phyloP scores from a whole-genome alignment of 1,284 basidiomycete genomes.

The Fomitopsis betulina region DNA sequence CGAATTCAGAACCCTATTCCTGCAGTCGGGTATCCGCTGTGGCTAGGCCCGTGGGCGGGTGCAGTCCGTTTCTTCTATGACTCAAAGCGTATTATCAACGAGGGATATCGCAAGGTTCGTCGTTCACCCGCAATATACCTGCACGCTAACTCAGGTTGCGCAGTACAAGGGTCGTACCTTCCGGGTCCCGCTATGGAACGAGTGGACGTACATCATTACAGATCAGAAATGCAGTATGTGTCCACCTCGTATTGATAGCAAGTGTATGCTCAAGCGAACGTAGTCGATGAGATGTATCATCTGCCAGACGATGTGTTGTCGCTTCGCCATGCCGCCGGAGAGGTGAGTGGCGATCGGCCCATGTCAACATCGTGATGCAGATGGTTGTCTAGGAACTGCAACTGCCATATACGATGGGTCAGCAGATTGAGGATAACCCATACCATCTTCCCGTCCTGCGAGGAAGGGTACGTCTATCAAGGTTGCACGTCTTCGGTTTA shows the following conservation, averaged over 20 bases:
- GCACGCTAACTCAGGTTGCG: neutral
- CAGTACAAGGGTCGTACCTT: conserved; percentile 6
- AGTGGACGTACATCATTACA: conserved; percentile 6
- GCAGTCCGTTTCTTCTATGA: conserved; percentile 6
- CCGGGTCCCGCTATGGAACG: conserved; percentile 5
- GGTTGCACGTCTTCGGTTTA: neutral
- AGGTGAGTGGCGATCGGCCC: conserved; percentile 2
- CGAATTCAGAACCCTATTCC: conserved; percentile 1
- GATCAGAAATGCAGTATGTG: conserved; percentile 7
- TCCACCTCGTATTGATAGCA: too few relatives aligned
- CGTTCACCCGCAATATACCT: neutral
- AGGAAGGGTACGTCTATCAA: neutral
- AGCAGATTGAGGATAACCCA: conserved; percentile 9
- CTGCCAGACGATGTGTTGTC: conserved; percentile 10
- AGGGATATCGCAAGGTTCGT: conserved; percentile 8
- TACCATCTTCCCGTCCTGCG: conserved; percentile 11
- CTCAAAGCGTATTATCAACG: conserved; percentile 5
- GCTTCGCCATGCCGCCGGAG: conserved; percentile 5
- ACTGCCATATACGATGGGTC: conserved; percentile 11
- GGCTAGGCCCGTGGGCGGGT: conserved; percentile 5
- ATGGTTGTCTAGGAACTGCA: conserved; percentile 5
- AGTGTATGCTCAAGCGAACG: neutral
- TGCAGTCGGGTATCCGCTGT: conserved; percentile 6
- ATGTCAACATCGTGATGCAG: neutral
- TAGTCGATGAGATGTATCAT: conserved; percentile 10